These are phyloP conservation scores for Colletotrichum plurivorum DNA, from an alignment of 2,329 filamentous ascomycete species.

Conservation along the genomic window DNA sequence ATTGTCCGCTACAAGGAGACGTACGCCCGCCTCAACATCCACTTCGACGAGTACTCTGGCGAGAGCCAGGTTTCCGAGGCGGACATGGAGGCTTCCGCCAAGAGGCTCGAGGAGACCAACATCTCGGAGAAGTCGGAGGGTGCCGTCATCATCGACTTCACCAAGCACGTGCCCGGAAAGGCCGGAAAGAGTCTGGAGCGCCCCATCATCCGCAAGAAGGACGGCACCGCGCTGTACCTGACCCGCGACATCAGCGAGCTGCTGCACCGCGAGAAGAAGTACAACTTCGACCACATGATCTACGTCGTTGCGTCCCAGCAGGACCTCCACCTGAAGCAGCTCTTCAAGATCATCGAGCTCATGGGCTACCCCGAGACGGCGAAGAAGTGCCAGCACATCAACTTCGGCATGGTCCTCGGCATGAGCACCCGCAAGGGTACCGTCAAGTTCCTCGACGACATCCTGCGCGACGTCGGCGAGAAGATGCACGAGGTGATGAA, in stretches of 20 bases:
- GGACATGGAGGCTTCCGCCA: slow-evolving; percentile 75
- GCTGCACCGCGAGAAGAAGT: slow-evolving; percentile 71
- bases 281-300: slow-evolving; percentile 77
- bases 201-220: slow-evolving; percentile 79
- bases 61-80: slow-evolving; percentile 80
- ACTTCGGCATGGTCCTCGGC: slow-evolving; percentile 80
- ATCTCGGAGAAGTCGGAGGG: slow-evolving; percentile 80
- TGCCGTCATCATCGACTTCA: slow-evolving; percentile 80
- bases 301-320: slow-evolving; percentile 83
- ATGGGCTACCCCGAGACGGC: slow-evolving; percentile 79
- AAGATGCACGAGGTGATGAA: slow-evolving; percentile 99
- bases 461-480: slow-evolving; percentile 84
- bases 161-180: slow-evolving; percentile 76
- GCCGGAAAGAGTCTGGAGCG: slow-evolving; percentile 78
- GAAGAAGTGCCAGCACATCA: slow-evolving; percentile 79
- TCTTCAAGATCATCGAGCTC: slow-evolving; percentile 83
- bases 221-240: slow-evolving; percentile 83
- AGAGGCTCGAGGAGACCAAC: slow-evolving; percentile 73
- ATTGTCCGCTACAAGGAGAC: slow-evolving; percentile 77
- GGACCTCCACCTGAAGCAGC: slow-evolving; percentile 79
- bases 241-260: slow-evolving; percentile 85
- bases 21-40: slow-evolving; percentile 79
- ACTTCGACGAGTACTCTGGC: slow-evolving; percentile 80
- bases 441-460: slow-evolving; percentile 81
- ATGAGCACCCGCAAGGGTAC: slow-evolving; percentile 81